phyloP scores from a whole-genome alignment of 768 basidiomycete genomes.

The Cystoderma amianthinum region DNA sequence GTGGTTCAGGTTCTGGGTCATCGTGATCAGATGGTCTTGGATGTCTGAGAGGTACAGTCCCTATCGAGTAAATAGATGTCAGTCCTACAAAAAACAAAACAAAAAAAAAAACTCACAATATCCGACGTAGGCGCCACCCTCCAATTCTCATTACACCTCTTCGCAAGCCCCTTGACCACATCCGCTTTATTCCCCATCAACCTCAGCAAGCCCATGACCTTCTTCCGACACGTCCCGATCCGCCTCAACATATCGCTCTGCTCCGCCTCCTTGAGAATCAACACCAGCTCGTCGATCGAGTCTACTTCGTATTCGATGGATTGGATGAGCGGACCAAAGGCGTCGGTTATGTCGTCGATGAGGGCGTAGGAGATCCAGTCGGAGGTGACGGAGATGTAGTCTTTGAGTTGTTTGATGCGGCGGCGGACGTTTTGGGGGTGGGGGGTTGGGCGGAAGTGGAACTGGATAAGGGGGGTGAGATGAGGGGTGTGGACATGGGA shows the following conservation, averaged over 20 bases:
- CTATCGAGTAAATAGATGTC: slow-evolving; percentile 27
- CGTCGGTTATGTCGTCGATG: slow-evolving; percentile 99
- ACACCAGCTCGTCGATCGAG: slow-evolving; percentile 94
- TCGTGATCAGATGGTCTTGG: slow-evolving; percentile 98
- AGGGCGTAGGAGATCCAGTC: slow-evolving; percentile 99
- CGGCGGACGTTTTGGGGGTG: slow-evolving; percentile 97
- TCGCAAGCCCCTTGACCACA: slow-evolving; percentile 97
- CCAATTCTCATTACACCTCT: slow-evolving; percentile 99
- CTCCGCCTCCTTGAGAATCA: slow-evolving; percentile 92
- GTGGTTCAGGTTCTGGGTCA: slow-evolving; percentile 99
- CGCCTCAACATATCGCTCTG: slow-evolving; percentile 97
- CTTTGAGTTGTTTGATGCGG: slow-evolving; percentile 97
- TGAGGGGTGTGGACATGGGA: no score
- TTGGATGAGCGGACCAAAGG: slow-evolving; percentile 97
- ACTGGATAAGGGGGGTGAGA: slow-evolving; percentile 49
- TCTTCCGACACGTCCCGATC: slow-evolving; percentile 97
- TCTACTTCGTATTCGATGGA: slow-evolving; percentile 99
- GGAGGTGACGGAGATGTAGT: slow-evolving; percentile 97
- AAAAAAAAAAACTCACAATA: slow-evolving; percentile 50
- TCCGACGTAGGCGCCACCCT: slow-evolving; percentile 96
- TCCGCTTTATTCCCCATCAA: slow-evolving; percentile 99
- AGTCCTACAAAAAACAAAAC: slow-evolving; percentile 1
- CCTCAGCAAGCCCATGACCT: slow-evolving; percentile 95
- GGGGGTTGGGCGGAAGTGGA: slow-evolving; percentile 95
- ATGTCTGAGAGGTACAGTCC: slow-evolving; percentile 95